A percentile compares a stretch with the other conserved stretches of the same genome.
Conservation (phyloP, 352 stramenopile species). For the Globisporangium acanthophoron region DNA sequence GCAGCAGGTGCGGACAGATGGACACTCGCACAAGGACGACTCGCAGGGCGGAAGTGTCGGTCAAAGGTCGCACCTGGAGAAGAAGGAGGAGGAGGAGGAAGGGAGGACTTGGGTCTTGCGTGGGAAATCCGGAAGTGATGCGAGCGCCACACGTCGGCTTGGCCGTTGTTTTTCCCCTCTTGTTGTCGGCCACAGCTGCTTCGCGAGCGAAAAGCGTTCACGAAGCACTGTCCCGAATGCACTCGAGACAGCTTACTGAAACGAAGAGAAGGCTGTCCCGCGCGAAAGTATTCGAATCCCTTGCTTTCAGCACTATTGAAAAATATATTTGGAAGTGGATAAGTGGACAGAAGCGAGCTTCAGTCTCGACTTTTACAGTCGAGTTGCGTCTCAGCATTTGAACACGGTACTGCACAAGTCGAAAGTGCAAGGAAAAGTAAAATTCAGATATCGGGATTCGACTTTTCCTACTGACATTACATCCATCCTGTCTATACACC, state of each 20-base stretch:
- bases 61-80: not conserved
- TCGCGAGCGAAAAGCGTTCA: not conserved
- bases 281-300: not conserved
- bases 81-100: not conserved
- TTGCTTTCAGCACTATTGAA: not conserved
- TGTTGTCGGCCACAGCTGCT: not conserved
- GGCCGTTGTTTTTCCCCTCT: not conserved
- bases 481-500: no score
- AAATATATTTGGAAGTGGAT: not conserved
- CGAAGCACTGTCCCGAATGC: not conserved
- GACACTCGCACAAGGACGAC: not conserved
- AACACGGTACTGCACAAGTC: not conserved
- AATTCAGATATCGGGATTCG: not conserved
- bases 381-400: not conserved
- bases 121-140: slow-evolving; percentile 8
- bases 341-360: not conserved
- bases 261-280: not conserved
- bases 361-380: not conserved
- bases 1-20: not conserved
- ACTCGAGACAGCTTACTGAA: not conserved
- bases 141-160: slow-evolving; percentile 1
- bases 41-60: no score
- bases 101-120: not conserved
- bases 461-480: no score
- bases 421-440: not conserved